Percentiles rank a stretch among this genome's conserved stretches.
These are phyloP conservation scores for Zalaria sp. DNA, from an alignment of 2,329 filamentous ascomycete species.

Conservation along the genomic window DNA sequence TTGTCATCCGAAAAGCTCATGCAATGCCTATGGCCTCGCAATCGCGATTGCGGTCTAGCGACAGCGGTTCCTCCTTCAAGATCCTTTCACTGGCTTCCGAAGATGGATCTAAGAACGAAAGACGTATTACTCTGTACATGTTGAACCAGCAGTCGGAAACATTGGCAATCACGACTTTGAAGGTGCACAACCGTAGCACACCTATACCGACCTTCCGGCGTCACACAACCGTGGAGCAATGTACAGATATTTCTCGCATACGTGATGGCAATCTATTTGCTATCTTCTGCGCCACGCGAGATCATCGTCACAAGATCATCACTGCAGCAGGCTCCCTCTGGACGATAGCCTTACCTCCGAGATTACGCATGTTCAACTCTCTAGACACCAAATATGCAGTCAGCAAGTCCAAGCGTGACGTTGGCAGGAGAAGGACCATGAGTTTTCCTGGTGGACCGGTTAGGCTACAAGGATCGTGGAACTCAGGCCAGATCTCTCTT, in stretches of 20 bases:
- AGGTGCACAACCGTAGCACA: background rate
- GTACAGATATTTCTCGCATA: background rate
- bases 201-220: background rate
- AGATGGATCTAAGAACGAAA: background rate
- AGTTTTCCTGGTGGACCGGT: conserved; percentile 5
- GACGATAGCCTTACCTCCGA: background rate
- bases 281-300: background rate
- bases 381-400: background rate
- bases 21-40: background rate
- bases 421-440: conserved; percentile 15
- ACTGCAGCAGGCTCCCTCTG: conserved; percentile 1
- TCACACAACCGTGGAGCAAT: background rate
- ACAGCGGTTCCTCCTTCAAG: background rate
- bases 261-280: background rate
- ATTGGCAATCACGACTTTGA: background rate
- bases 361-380: background rate
- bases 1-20: conserved; percentile 19
- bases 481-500: conserved; percentile 12
- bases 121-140: background rate
- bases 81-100: background rate
- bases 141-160: background rate
- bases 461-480: conserved; percentile 9
- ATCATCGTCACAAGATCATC: background rate
- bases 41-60: background rate
- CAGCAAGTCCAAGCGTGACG: conserved; percentile 1